Percentiles rank a stretch among this genome's conserved stretches.
These are phyloP conservation scores for Alternaria longipes DNA, from an alignment of 2,329 filamentous ascomycete species.

Conservation along the genomic window DNA sequence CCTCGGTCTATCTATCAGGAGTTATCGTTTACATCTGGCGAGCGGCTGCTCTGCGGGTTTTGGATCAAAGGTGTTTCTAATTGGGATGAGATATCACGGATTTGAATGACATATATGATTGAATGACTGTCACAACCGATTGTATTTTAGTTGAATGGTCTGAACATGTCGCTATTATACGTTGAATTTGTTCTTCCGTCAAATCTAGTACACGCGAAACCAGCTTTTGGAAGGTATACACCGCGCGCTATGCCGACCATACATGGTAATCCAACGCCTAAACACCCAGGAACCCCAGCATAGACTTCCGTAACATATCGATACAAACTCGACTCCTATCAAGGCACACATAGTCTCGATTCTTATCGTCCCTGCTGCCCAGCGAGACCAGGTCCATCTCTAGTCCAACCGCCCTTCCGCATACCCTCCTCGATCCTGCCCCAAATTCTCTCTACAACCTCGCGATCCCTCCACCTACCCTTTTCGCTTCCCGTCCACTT, in stretches of 20 bases:
- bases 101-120: slow-evolving; percentile 4
- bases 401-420: slow-evolving; percentile 83
- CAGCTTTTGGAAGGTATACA: slow-evolving; percentile 13
- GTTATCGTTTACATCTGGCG: neutral
- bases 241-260: slow-evolving; percentile 5
- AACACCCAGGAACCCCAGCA: slow-evolving; percentile 15
- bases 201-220: neutral
- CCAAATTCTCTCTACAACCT: slow-evolving; percentile 94
- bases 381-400: slow-evolving; percentile 67
- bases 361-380: slow-evolving; percentile 31
- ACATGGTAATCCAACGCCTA: slow-evolving; percentile 16
- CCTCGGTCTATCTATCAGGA: neutral
- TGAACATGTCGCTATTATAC: neutral
- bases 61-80: neutral
- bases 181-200: neutral
- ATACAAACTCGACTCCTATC: slow-evolving; percentile 14
- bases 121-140: neutral
- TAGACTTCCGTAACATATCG: neutral
- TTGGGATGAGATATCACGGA: slow-evolving; percentile 9
- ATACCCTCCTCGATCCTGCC: slow-evolving; percentile 87
- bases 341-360: neutral
- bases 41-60: slow-evolving; percentile 10
- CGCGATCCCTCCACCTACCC: slow-evolving; percentile 83
- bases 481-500: slow-evolving; percentile 70
- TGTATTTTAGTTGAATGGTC: neutral